phyloP scores from a whole-genome alignment of 2,329 filamentous ascomycete species.

The Mollisia scopiformis region DNA sequence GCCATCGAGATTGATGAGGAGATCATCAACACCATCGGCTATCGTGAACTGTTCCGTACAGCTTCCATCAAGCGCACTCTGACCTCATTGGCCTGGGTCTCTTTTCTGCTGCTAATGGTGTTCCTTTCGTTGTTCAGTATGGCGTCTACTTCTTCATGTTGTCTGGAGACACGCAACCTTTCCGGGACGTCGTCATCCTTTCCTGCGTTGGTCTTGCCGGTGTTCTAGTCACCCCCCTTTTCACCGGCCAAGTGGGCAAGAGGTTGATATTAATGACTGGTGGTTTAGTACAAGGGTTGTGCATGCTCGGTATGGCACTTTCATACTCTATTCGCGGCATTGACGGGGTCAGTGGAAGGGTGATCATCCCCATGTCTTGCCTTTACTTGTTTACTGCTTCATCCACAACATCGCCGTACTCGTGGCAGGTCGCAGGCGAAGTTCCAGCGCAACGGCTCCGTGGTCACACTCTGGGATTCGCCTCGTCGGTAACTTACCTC shows the following conservation, averaged over 20 bases:
- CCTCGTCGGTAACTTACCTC: not conserved
- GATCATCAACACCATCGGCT: not conserved
- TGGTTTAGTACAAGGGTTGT: not conserved
- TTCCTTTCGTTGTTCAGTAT: constrained; percentile 6
- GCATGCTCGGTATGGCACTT: not conserved
- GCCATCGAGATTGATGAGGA: constrained; percentile 1
- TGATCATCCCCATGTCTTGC: constrained; percentile 2
- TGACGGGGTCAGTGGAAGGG: not conserved
- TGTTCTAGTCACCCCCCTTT: not conserved
- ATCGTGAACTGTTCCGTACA: constrained; percentile 6
- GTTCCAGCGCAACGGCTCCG: not conserved
- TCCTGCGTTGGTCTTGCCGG: constrained; percentile 11
- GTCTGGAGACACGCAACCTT: constrained; percentile 1
- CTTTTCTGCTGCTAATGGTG: not conserved
- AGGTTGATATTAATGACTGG: not conserved
- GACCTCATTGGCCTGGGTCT: not conserved
- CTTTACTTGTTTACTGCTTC: constrained; percentile 5
- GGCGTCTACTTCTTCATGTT: constrained; percentile 13
- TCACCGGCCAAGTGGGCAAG: constrained; percentile 7
- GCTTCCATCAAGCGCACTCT: not conserved
- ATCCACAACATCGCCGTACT: not conserved
- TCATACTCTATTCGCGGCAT: not conserved
- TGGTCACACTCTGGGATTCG: not conserved
- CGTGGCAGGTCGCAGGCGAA: constrained; percentile 6
- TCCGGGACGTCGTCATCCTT: constrained; percentile 10